Conservation (phyloP, 768 basidiomycete species). For the Mycena metata region DNA sequence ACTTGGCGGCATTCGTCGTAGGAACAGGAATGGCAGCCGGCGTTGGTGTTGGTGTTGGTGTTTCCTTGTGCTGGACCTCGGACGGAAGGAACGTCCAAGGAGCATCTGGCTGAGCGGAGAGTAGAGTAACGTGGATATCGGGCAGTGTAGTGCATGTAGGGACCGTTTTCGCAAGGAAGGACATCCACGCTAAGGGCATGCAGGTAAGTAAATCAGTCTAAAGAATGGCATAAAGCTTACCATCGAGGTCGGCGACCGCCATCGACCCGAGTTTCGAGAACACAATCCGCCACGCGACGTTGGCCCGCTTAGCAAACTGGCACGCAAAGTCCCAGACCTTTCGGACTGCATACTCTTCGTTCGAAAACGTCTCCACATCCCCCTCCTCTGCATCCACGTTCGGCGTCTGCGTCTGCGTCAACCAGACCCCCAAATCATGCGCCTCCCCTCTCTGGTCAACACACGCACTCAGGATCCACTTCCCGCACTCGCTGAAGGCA, state of each 20-base stretch:
- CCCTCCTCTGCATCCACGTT: slow-evolving; percentile 44
- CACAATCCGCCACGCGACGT: slow-evolving; percentile 86
- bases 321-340: slow-evolving; percentile 81
- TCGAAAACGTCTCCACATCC: slow-evolving; percentile 46
- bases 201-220: slow-evolving; percentile 19
- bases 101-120: slow-evolving; percentile 70
- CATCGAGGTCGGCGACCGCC: slow-evolving; percentile 70
- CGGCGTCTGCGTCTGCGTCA: slow-evolving; percentile 58
- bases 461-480: slow-evolving; percentile 83
- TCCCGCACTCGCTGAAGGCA: slow-evolving; percentile 70
- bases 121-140: slow-evolving; percentile 70
- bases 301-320: slow-evolving; percentile 72
- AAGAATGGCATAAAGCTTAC: slow-evolving; percentile 55
- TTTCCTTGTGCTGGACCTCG: slow-evolving; percentile 35
- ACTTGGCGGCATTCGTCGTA: slow-evolving; percentile 43
- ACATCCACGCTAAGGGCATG: slow-evolving; percentile 72
- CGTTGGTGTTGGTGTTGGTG: slow-evolving; percentile 13
- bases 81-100: slow-evolving; percentile 70
- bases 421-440: slow-evolving; percentile 77
- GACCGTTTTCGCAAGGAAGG: slow-evolving; percentile 59
- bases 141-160: slow-evolving; percentile 56
- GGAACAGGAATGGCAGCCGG: slow-evolving; percentile 18
- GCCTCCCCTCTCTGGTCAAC: slow-evolving; percentile 86
- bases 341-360: slow-evolving; percentile 64
- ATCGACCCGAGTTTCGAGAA: slow-evolving; percentile 78